Evolutionary conservation across 2,329 filamentous ascomycete genomes (phyloP).

Genomic region (Alternaria triticina): DNA sequence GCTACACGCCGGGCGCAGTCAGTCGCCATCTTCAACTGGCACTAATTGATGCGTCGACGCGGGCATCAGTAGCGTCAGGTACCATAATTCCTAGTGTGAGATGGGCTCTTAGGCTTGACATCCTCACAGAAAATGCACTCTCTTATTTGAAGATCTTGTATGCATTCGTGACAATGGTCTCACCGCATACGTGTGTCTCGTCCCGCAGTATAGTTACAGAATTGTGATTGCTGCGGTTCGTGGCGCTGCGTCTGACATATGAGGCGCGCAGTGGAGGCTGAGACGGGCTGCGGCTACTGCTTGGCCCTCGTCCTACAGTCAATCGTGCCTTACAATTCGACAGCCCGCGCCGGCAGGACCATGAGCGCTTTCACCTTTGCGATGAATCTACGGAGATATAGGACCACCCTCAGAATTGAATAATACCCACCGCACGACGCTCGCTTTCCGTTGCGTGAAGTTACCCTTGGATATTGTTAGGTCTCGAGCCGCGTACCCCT

Average conservation of each 20-base stretch:
- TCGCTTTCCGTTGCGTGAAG: constrained; percentile 8
- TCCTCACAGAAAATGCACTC: neutral
- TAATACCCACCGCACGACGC: constrained; percentile 19
- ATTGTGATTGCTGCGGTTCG: neutral
- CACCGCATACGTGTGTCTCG: neutral
- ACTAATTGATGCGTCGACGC: neutral
- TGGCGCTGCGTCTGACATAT: constrained; percentile 8
- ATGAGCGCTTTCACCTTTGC: constrained; percentile 35
- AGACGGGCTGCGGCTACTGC: constrained; percentile 33
- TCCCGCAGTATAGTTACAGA: neutral
- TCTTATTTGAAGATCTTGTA: neutral
- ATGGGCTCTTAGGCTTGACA: neutral
- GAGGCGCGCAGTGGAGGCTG: constrained; percentile 29
- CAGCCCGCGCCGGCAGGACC: constrained; percentile 27
- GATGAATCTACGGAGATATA: constrained; percentile 40
- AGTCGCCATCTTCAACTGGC: neutral
- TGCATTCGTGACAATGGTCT: neutral
- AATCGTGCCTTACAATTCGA: constrained; percentile 32
- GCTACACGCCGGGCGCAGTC: neutral
- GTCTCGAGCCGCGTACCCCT: constrained; percentile 21
- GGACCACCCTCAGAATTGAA: constrained; percentile 36
- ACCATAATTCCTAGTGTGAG: neutral
- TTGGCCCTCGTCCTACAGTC: constrained; percentile 26
- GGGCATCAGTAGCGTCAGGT: neutral
- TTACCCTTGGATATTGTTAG: constrained; percentile 9